These are phyloP conservation scores for Podila minutissima DNA, from an alignment of 192 early-diverging fungal species.

Conservation along the genomic window DNA sequence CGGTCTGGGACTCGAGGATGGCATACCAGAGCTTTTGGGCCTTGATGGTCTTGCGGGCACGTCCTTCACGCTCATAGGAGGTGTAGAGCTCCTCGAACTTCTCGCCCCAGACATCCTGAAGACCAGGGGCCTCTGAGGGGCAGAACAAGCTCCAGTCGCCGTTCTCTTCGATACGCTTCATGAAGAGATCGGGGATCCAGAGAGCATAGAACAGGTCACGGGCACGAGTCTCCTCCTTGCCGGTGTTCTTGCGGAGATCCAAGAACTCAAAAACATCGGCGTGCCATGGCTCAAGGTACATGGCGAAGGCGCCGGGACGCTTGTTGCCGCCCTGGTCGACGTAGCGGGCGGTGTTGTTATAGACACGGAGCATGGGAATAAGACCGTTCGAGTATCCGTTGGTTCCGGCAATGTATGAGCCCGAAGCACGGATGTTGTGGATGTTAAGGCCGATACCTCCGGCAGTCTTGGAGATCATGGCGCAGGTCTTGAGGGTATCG, in stretches of 20 bases:
- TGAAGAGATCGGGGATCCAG: slow-evolving; percentile 98
- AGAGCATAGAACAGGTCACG: slow-evolving; percentile 98
- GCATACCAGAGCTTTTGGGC: slow-evolving; percentile 99
- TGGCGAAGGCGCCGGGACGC: slow-evolving; percentile 97
- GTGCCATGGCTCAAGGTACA: slow-evolving; percentile 99
- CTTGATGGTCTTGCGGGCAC: slow-evolving; percentile 90
- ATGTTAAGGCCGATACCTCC: slow-evolving; percentile 98
- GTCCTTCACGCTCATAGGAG: slow-evolving; percentile 85
- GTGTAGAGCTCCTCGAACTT: slow-evolving; percentile 89
- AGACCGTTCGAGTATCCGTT: slow-evolving; percentile 98
- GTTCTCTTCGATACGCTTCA: slow-evolving; percentile 95
- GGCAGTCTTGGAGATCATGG: slow-evolving; percentile 97
- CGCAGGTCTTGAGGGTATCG: slow-evolving; percentile 96
- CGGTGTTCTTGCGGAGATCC: slow-evolving; percentile 96
- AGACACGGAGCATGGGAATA: slow-evolving; percentile 97
- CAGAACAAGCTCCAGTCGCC: slow-evolving; percentile 96
- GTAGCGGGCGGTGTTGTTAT: slow-evolving; percentile 98
- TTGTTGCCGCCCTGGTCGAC: slow-evolving; percentile 99
- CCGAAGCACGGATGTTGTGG: slow-evolving; percentile 94
- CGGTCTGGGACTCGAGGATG: slow-evolving; percentile 94
- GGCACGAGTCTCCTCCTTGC: slow-evolving; percentile 97
- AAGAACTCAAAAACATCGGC: slow-evolving; percentile 97
- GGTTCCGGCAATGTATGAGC: slow-evolving; percentile 97
- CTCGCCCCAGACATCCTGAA: slow-evolving; percentile 94
- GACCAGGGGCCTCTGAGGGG: slow-evolving; percentile 91